Base-by-base conservation (phyloP, 2,329 filamentous ascomycete genomes). In the Hypoxylon sp. region DNA sequence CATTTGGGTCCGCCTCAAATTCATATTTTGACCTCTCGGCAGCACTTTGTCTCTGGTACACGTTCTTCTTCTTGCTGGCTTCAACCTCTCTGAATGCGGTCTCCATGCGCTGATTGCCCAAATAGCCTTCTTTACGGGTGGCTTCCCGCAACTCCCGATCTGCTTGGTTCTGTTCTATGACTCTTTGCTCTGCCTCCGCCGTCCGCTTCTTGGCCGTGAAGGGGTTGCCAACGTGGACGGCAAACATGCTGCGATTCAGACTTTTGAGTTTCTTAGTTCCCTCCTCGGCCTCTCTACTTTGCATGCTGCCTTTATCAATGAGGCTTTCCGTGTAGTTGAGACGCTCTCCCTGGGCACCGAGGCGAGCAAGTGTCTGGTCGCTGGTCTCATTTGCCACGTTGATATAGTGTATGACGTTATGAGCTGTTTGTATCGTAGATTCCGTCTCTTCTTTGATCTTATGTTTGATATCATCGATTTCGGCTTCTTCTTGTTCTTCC, bases 221-320 rank as follows among this genome's bases (percentile, higher is more conserved):
- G 0, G 91, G 91, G 72, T 93, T 93, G 55, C 84, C 83, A 24
- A 94, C 89, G 73, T 93, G 91, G 20, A 94, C 87, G 4, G 92
- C 91, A 74, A 97, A 97, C 93, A 97, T 97, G 81, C 90, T 93
- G 67, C 91, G 85, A 79, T 97, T 97, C 51, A 96, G 83, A 0
- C 87, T 92, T 81, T 95, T 95, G 36, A 97, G 82, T 75, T 97
- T 93, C 49, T 89, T 87, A 0, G 93, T 91, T 72, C 92, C 91
- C 70, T 94, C 92, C 71, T 93, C 89, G 0, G 92, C 92, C 3
- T 93, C 91, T 69, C 92, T 45, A 20, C 42, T 64, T 20, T 20
- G 28, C 11, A 52, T 18, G 81, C 74, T 97, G 91, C 67, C 97
- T 83, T 75, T 83, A 72, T 97, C 93, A 61, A 97, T 84, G 73